Percentiles rank a stretch among this genome's conserved stretches.
phyloP scores from a whole-genome alignment of 2,329 filamentous ascomycete species.

The Tolypocladium pustulatum region DNA sequence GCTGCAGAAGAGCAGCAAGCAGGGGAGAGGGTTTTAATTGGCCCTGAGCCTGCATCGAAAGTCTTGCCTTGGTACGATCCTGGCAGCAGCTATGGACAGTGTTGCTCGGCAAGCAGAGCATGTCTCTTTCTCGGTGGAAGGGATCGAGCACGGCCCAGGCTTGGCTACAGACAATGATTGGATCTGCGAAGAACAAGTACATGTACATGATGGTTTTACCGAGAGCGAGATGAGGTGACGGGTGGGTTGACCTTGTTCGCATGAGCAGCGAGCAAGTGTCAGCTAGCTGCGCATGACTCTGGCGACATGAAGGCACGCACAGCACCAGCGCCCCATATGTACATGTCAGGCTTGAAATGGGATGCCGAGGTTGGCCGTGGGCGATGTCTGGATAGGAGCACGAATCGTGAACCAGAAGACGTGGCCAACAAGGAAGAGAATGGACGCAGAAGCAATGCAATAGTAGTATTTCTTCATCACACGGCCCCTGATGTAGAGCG shows the following conservation, averaged over 20 bases:
- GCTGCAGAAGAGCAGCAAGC: slow-evolving; percentile 37
- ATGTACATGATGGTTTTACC: not conserved
- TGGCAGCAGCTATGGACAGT: not conserved
- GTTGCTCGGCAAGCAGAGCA: not conserved
- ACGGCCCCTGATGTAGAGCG: not conserved
- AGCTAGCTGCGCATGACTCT: not conserved
- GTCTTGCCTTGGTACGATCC: not conserved
- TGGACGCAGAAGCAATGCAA: not conserved
- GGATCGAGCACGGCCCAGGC: not conserved
- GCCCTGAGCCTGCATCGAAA: not conserved
- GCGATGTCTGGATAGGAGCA: not conserved
- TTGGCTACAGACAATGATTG: not conserved
- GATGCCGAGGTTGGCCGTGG: not conserved
- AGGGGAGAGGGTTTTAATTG: slow-evolving; percentile 23
- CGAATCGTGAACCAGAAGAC: too few relatives aligned
- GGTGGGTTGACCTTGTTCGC: not conserved
- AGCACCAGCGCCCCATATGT: not conserved
- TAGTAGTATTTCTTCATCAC: not conserved
- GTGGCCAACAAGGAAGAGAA: not conserved
- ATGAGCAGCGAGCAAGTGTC: not conserved
- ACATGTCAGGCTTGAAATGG: not conserved
- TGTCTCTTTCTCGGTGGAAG: not conserved
- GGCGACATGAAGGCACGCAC: not conserved
- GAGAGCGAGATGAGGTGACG: not conserved
- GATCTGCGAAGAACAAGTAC: not conserved